These are phyloP conservation scores for Anacardium occidentale DNA, from an alignment of 345 rosid species.

Conservation along the genomic window DNA sequence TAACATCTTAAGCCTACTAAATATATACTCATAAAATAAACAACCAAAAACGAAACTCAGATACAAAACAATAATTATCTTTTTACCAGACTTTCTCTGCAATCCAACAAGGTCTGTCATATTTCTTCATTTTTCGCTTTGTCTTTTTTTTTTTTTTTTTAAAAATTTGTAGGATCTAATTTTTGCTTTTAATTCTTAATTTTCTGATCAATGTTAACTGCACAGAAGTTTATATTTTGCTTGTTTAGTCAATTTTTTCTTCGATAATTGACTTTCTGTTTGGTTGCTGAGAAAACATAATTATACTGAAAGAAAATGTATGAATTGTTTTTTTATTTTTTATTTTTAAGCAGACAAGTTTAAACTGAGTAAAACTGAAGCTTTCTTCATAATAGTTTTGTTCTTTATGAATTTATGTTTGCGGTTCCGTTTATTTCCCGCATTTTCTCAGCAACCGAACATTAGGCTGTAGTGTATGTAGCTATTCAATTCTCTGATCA, in stretches of 20 bases:
- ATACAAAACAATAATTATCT: not conserved
- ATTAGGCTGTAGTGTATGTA: conserved; percentile 24
- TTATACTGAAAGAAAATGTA: conserved; percentile 17
- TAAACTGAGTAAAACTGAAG: conserved; percentile 12
- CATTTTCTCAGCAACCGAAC: conserved; percentile 35
- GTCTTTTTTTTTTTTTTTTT: not conserved
- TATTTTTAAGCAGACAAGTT: not conserved
- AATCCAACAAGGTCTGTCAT: conserved; percentile 24
- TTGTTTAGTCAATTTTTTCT: conserved; percentile 11
- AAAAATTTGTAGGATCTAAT: not conserved
- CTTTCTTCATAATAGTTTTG: not conserved
- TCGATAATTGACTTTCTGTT: conserved; percentile 28
- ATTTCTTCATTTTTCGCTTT: not conserved
- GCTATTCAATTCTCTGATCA: not conserved
- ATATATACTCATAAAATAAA: conserved; percentile 13
- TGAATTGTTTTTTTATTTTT: not conserved
- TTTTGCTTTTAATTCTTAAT: not conserved
- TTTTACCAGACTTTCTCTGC: not conserved
- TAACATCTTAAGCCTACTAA: conserved; percentile 7
- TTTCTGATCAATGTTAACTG: not conserved
- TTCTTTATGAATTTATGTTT: not conserved
- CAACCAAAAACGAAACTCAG: conserved; percentile 1
- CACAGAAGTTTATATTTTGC: conserved; percentile 9
- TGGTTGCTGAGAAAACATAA: conserved; percentile 48
- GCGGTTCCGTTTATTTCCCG: conserved; percentile 6